Evolutionary conservation across 768 basidiomycete genomes (phyloP).

Genomic region (Tricholoma hemisulphureum): DNA sequence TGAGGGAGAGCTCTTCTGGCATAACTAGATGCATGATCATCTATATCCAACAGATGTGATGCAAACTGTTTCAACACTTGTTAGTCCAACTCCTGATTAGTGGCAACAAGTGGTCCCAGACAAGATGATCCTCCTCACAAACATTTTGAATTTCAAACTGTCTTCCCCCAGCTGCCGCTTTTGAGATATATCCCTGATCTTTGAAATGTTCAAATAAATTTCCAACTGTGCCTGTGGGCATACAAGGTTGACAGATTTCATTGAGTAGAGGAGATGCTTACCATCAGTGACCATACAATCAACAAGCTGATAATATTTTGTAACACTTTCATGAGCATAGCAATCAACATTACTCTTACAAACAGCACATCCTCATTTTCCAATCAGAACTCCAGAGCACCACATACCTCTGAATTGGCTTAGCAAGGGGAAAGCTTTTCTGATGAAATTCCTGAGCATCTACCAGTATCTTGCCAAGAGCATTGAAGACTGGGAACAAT

Average conservation of each 20-base stretch:
- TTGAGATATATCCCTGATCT: slow-evolving; percentile 1
- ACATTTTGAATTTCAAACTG: slow-evolving; percentile 4
- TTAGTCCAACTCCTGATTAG: not conserved
- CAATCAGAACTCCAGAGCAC: not conserved
- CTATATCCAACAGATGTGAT: not conserved
- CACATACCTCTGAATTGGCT: slow-evolving; percentile 1
- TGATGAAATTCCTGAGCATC: not conserved
- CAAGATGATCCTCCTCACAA: slow-evolving; percentile 1
- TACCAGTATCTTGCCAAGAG: not conserved
- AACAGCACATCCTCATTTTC: not conserved
- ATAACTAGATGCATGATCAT: not conserved
- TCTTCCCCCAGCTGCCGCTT: not conserved
- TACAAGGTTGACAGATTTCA: not conserved
- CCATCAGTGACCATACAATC: not conserved
- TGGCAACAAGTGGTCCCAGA: not conserved
- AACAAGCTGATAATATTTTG: not conserved
- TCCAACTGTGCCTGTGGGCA: not conserved
- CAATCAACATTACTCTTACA: not conserved
- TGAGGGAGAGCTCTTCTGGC: not conserved
- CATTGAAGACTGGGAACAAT: not conserved
- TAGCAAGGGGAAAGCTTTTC: not conserved
- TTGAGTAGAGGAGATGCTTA: not conserved
- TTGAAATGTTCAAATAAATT: slow-evolving; percentile 1
- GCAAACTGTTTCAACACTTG: not conserved
- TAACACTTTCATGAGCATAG: not conserved